phyloP scores from a whole-genome alignment of 768 basidiomycete genomes.

The Neoboletus magnificus region DNA sequence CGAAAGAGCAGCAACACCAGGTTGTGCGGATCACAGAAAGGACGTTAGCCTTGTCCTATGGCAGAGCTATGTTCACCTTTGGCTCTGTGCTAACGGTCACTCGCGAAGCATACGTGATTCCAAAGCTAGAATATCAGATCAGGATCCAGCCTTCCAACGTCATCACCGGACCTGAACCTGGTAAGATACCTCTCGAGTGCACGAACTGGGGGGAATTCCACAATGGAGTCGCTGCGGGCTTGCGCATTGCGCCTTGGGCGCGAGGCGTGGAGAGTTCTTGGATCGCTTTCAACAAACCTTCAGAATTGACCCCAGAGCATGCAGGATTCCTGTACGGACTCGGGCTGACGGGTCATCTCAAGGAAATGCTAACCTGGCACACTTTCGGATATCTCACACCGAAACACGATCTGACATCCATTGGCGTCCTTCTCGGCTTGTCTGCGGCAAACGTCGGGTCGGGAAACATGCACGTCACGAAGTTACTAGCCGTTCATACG shows the following conservation, averaged over 20 bases:
- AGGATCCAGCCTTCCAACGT: constrained; percentile 72
- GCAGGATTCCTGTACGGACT: constrained; percentile 95
- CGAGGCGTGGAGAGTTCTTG: constrained; percentile 85
- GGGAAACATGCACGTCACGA: constrained; percentile 83
- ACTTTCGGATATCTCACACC: constrained; percentile 94
- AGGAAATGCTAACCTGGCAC: constrained; percentile 90
- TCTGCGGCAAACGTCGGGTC: constrained; percentile 87
- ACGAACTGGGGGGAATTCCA: constrained; percentile 96
- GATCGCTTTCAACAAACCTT: constrained; percentile 94
- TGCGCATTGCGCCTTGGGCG: constrained; percentile 77
- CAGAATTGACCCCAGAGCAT: constrained; percentile 86
- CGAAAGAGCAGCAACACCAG: constrained; percentile 80
- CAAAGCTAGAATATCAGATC: constrained; percentile 74
- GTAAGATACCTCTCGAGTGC: constrained; percentile 70
- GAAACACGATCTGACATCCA: constrained; percentile 93
- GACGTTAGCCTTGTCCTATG: constrained; percentile 86
- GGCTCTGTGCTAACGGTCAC: constrained; percentile 74
- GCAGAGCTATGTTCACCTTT: constrained; percentile 90
- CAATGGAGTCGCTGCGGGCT: constrained; percentile 90
- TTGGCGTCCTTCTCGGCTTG: constrained; percentile 90
- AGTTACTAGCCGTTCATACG: constrained; percentile 88
- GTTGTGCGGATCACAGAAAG: constrained; percentile 80
- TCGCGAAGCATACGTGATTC: constrained; percentile 74
- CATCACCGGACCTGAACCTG: constrained; percentile 60
- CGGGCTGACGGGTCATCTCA: constrained; percentile 88